phyloP scores from a whole-genome alignment of 2,329 filamentous ascomycete genomes.

The Diaporthe aspalathi region DNA sequence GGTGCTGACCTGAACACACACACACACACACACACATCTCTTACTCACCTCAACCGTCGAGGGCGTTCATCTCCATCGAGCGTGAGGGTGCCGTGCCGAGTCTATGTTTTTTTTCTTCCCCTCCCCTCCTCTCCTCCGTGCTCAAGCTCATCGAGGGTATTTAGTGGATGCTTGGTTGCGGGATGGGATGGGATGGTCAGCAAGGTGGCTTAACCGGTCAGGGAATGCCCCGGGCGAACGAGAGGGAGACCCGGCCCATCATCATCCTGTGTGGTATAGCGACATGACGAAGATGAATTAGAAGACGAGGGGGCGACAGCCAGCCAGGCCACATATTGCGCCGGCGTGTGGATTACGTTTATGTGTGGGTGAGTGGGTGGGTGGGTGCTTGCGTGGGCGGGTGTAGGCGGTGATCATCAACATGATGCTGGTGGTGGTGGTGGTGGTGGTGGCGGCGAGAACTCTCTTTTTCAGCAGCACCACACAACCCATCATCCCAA shows the following conservation, averaged over 20 bases:
- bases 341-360: not conserved
- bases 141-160: not conserved
- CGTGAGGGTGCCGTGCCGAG: not conserved
- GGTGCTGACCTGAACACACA: conserved; percentile 19
- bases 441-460: not conserved
- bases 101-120: too few relatives aligned
- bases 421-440: too few relatives aligned
- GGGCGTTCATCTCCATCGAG: too few relatives aligned
- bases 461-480: not conserved
- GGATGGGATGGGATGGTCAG: conserved; percentile 4
- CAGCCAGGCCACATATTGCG: not conserved
- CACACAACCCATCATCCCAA: not conserved
- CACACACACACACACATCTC: not conserved
- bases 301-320: too few relatives aligned
- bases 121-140: too few relatives aligned
- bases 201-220: conserved; percentile 20
- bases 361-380: not conserved
- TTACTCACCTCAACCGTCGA: too few relatives aligned
- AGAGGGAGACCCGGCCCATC: not conserved
- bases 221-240: not conserved
- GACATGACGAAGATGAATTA: too few relatives aligned
- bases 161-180: too few relatives aligned
- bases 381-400: too few relatives aligned
- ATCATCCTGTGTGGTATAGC: not conserved
- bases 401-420: not conserved